These are phyloP conservation scores for Coemansia sp. DNA, from an alignment of 192 early-diverging fungal species.

Conservation along the genomic window DNA sequence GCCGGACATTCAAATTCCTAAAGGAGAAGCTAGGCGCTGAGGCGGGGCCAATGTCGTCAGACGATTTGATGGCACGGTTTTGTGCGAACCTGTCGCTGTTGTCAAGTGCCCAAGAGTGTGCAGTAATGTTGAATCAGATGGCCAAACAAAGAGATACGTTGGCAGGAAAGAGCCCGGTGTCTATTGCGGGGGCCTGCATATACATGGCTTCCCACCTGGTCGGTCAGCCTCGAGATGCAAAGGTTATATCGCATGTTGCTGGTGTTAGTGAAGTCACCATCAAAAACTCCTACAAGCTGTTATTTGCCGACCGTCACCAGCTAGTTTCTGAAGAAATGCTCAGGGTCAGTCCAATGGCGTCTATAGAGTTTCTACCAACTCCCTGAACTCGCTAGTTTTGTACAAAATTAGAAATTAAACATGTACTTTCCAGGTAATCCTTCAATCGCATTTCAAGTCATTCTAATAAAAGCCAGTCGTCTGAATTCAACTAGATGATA, in stretches of 20 bases:
- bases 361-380: conserved; percentile 23
- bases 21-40: conserved; percentile 59
- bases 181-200: conserved; percentile 88
- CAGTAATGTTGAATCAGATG: conserved; percentile 66
- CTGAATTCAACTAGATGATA: no score
- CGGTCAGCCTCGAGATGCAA: conserved; percentile 64
- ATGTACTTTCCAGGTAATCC: conserved; percentile 5
- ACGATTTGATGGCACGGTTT: conserved; percentile 78
- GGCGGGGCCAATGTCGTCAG: conserved; percentile 64
- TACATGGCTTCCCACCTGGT: conserved; percentile 82
- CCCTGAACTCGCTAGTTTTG: conserved; percentile 7
- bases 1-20: conserved; percentile 65
- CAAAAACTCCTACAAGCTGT: conserved; percentile 76
- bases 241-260: conserved; percentile 78
- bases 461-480: no score
- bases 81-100: conserved; percentile 72
- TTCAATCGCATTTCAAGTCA: no score
- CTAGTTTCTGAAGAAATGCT: conserved; percentile 51
- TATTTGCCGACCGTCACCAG: conserved; percentile 61
- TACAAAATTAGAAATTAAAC: background rate
- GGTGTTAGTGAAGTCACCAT: conserved; percentile 95
- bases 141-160: conserved; percentile 81
- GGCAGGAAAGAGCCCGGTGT: conserved; percentile 88
- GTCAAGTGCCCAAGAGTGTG: conserved; percentile 67
- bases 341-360: conserved; percentile 16